Base-by-base conservation (phyloP, 2,329 filamentous ascomycete genomes). In the Pyrenophora graminea region DNA sequence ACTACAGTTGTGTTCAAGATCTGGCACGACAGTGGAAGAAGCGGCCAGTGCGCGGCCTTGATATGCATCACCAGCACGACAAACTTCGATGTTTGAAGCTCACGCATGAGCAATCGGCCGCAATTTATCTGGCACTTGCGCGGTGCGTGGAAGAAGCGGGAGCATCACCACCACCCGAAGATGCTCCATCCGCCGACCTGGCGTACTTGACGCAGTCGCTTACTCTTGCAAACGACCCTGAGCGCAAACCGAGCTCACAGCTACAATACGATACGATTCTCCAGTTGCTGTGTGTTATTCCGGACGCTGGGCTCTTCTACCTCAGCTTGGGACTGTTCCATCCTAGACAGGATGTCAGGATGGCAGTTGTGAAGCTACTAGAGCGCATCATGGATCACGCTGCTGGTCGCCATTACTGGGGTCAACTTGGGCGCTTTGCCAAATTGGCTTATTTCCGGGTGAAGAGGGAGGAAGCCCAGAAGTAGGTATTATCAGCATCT, bases 321-420 rank as follows among this genome's bases (percentile, higher is more conserved):
- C 76, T 99, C 21, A 90, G 88, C 4, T 82, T 97, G 44, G 94
- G 94, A 0, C 79, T 99, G 5, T 97, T 97, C 71, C 94, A 99
- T 76, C 91, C 91, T 48, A 86, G 92, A 58, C 80, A 82, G 31
- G 88, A 91, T 44, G 92, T 97, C 9, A 82, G 94, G 31, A 76
- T 88, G 62, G 85, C 85, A 48, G 89, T 90, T 2, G 87, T 90
- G 1, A 89, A 89, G 54, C 76, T 99, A 31, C 74, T 99, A 18
- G 91, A 93, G 61, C 83, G 91, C 18, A 86, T 99, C 47, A 84
- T 86, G 60, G 86, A 88, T 50, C 93, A 99, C 74, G 89, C 95
- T 67, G 94, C 91, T 8, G 94, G 94, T 1, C 83, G 91, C 66
- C 91, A 97, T 74, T 97, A 94, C 82, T 99, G 93, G 90, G 85